A percentile compares a stretch with the other conserved stretches of the same genome.
Evolutionary conservation across 2,329 filamentous ascomycete species (phyloP).

Genomic region (Aspergillus luchuensis): DNA sequence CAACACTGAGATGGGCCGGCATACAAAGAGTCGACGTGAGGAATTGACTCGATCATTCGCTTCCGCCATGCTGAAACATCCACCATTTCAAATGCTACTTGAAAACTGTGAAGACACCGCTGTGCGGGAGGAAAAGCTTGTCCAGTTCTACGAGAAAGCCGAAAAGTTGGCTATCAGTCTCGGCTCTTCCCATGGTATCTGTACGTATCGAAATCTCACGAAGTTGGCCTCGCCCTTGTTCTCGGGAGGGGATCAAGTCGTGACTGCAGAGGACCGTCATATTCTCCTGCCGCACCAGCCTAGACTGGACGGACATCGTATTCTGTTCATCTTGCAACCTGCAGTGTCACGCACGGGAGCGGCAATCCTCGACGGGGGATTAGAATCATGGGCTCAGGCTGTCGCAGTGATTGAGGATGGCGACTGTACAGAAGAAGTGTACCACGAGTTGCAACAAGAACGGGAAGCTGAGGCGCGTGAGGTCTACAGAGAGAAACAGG

Average conservation of each 20-base stretch:
- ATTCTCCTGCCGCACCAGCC: too few relatives aligned
- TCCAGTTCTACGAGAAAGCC: neutral
- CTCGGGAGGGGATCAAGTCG: too few relatives aligned
- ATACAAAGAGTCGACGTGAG: neutral
- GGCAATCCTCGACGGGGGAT: neutral
- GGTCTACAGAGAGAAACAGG: too few relatives aligned
- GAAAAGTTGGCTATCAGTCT: neutral
- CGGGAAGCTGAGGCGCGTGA: too few relatives aligned
- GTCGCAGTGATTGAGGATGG: neutral
- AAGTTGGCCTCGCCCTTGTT: neutral
- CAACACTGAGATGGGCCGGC: neutral
- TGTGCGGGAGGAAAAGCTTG: neutral
- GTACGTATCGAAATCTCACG: neutral
- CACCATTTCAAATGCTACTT: neutral
- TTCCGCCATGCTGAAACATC: neutral
- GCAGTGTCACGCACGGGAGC: neutral
- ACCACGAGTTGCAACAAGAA: too few relatives aligned
- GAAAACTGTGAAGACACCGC: neutral
- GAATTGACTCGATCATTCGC: neutral
- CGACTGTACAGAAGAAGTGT: neutral
- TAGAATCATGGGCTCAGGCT: too few relatives aligned
- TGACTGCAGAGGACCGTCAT: too few relatives aligned
- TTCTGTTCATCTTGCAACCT: neutral
- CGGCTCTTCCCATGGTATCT: neutral
- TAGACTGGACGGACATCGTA: neutral